Conservation (phyloP, 2,329 filamentous ascomycete species). For the Phoma sp. region DNA sequence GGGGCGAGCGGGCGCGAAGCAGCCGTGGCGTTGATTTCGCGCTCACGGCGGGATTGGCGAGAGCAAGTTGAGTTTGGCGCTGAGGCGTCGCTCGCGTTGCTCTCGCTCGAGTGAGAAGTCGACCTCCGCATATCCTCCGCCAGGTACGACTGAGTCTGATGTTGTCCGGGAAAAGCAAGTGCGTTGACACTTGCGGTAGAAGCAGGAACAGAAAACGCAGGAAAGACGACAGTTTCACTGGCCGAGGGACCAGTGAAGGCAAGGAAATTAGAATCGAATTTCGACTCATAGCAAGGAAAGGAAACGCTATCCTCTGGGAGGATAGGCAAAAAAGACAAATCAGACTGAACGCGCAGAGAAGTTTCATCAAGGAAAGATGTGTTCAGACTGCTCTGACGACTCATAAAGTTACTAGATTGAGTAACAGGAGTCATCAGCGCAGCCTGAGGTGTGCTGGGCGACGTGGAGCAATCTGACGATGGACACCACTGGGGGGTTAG, state of each 20-base stretch:
- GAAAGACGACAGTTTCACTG: slow-evolving; percentile 47
- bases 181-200: slow-evolving; percentile 38
- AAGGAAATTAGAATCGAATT: slow-evolving; percentile 43
- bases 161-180: slow-evolving; percentile 39
- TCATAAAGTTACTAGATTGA: slow-evolving; percentile 51
- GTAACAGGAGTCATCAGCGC: slow-evolving; percentile 48
- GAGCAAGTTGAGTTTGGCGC: slow-evolving; percentile 53
- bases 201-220: slow-evolving; percentile 35
- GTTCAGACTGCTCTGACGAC: slow-evolving; percentile 54
- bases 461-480: slow-evolving; percentile 42
- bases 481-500: slow-evolving; percentile 45
- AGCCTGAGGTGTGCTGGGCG: slow-evolving; percentile 47
- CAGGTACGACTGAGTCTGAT: slow-evolving; percentile 39
- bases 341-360: slow-evolving; percentile 51
- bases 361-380: slow-evolving; percentile 48
- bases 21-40: slow-evolving; percentile 57
- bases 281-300: slow-evolving; percentile 45
- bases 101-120: slow-evolving; percentile 49
- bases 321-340: slow-evolving; percentile 46
- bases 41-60: slow-evolving; percentile 55
- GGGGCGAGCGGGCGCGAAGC: slow-evolving; percentile 58
- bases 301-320: slow-evolving; percentile 46
- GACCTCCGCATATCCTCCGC: slow-evolving; percentile 60
- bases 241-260: slow-evolving; percentile 40
- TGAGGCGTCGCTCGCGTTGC: slow-evolving; percentile 53